Evolutionary conservation across 495 filamentous ascomycete species (phyloP).

Genomic region (Lepraria neglecta): DNA sequence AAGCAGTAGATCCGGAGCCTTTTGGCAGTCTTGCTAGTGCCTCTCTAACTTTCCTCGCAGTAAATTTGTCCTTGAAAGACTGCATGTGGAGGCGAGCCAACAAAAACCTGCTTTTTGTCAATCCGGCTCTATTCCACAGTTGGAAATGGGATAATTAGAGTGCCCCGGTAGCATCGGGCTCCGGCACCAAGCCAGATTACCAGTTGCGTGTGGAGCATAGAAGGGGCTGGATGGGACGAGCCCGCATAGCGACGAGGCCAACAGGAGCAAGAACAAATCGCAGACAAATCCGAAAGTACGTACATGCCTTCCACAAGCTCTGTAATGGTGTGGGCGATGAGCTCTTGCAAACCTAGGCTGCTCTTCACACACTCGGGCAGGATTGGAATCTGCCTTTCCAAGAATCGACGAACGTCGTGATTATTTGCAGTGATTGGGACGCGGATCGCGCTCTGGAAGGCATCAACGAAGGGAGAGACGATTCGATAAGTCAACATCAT

Average conservation of each 20-base stretch:
- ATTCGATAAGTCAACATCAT: constrained; percentile 13
- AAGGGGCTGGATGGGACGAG: too few species aligned
- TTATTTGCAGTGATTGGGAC: constrained; percentile 12
- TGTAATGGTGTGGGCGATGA: neutral
- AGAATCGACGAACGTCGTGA: neutral
- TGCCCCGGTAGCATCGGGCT: too few species aligned
- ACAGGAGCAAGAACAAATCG: neutral
- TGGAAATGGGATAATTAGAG: too few species aligned
- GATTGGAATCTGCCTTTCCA: neutral
- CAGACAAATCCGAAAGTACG: neutral
- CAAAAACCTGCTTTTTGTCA: constrained; percentile 4
- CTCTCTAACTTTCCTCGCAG: neutral
- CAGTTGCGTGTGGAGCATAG: too few species aligned
- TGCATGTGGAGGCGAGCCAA: constrained; percentile 10
- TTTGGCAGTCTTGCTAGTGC: constrained; percentile 5
- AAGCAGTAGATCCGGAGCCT: constrained; percentile 1
- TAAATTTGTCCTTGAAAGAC: constrained; percentile 3
- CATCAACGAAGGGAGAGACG: neutral
- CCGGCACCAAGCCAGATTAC: too few species aligned
- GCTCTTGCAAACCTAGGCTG: neutral
- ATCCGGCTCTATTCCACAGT: too few species aligned
- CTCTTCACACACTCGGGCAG: constrained; percentile 4
- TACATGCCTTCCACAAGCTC: constrained; percentile 9
- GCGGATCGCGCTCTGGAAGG: neutral
- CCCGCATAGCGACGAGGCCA: neutral